These are phyloP conservation scores for Hyphopichia fennica DNA, from an alignment of 1,139 yeast genomes.

Conservation along the genomic window DNA sequence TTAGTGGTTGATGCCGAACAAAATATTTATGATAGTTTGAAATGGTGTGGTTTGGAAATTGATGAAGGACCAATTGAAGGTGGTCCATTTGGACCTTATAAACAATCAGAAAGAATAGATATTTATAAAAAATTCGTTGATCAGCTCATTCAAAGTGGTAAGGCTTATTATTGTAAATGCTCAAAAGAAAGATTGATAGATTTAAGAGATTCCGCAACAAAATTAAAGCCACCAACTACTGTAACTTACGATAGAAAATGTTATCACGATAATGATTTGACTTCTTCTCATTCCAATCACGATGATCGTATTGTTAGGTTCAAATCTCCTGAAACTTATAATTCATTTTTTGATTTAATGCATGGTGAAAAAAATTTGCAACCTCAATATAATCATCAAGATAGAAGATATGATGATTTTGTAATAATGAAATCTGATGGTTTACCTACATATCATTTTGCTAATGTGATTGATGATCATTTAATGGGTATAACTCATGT, in stretches of 20 bases:
- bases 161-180: conserved; percentile 87
- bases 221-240: conserved; percentile 81
- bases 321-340: conserved; percentile 70
- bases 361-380: conserved; percentile 79
- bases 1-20: conserved; percentile 79
- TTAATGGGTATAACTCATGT: conserved; percentile 92
- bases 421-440: conserved; percentile 89
- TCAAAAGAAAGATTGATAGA: conserved; percentile 71
- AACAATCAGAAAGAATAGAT: conserved; percentile 75
- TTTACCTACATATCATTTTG: conserved; percentile 93
- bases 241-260: conserved; percentile 92
- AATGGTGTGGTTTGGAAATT: conserved; percentile 72
- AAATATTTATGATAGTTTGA: conserved; percentile 70
- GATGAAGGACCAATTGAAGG: conserved; percentile 84
- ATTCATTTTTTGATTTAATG: conserved; percentile 64
- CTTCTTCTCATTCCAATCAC: conserved; percentile 17
- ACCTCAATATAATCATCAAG: conserved; percentile 71
- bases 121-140: conserved; percentile 64
- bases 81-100: conserved; percentile 72
- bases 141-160: conserved; percentile 56
- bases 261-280: conserved; percentile 26
- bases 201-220: conserved; percentile 70
- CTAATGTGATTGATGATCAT: conserved; percentile 94
- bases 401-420: conserved; percentile 84
- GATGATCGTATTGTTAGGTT: conserved; percentile 53